phyloP scores from a whole-genome alignment of 2,329 filamentous ascomycete species.

The Helminthosporium solani region DNA sequence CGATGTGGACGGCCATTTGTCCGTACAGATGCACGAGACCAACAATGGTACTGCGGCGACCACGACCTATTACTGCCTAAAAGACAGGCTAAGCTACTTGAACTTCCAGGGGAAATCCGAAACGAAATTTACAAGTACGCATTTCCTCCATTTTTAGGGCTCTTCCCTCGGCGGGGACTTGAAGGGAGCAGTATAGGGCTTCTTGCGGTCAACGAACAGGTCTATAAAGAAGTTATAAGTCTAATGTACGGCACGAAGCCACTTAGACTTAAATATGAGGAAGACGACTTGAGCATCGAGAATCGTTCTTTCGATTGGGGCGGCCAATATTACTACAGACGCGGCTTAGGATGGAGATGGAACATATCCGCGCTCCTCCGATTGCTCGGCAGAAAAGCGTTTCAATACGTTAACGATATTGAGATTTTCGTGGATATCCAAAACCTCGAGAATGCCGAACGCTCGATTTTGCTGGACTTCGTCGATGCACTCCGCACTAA shows the following conservation, averaged over 20 bases:
- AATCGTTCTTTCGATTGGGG: conserved; percentile 6
- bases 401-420: conserved; percentile 13
- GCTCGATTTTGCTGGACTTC: conserved; percentile 11
- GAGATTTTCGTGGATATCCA: conserved; percentile 11
- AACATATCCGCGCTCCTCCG: conserved; percentile 5
- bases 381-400: conserved; percentile 5
- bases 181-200: conserved; percentile 7
- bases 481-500: conserved; percentile 10
- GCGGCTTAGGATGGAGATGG: conserved; percentile 4
- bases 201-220: conserved; percentile 4
- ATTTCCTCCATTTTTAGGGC: conserved; percentile 9
- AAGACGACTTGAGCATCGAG: conserved; percentile 9
- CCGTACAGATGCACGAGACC: conserved; percentile 5
- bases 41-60: conserved; percentile 6
- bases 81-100: conserved; percentile 7
- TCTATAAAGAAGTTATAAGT: conserved; percentile 11
- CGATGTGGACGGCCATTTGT: conserved; percentile 4
- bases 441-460: conserved; percentile 4
- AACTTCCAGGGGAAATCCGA: conserved; percentile 7
- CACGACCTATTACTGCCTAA: conserved; percentile 8
- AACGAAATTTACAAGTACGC: conserved; percentile 9
- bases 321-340: conserved; percentile 5
- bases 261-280: conserved; percentile 11
- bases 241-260: conserved; percentile 8
- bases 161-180: conserved; percentile 1